Conservation (phyloP, 2,329 filamentous ascomycete species). For the Calonectria montana region DNA sequence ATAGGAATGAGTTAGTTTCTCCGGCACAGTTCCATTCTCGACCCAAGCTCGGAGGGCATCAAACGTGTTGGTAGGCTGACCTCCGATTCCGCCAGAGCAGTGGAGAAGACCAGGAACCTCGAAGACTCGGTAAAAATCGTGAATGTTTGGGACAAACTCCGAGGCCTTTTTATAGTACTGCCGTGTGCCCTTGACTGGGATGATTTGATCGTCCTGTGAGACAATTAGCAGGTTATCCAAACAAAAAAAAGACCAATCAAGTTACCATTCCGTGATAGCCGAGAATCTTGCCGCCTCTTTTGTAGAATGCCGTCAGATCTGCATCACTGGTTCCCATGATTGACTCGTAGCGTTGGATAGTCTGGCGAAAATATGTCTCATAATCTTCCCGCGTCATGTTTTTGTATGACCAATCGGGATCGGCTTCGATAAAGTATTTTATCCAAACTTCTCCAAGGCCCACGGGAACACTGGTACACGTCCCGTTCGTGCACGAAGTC, state of each 20-base stretch:
- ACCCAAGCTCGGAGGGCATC: constrained; percentile 7
- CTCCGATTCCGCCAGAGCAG: constrained; percentile 7
- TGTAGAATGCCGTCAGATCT: background rate
- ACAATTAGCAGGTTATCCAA: background rate
- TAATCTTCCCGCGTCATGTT: constrained; percentile 9
- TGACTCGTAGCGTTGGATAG: background rate
- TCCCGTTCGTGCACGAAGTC: background rate
- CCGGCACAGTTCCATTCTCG: constrained; percentile 11
- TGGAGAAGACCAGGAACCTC: constrained; percentile 4
- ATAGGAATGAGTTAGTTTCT: background rate
- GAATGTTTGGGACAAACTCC: background rate
- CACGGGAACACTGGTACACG: background rate
- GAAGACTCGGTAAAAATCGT: constrained; percentile 6
- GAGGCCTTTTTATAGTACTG: background rate
- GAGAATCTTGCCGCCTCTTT: constrained; percentile 7
- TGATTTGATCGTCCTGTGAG: constrained; percentile 10
- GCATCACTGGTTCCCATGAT: background rate
- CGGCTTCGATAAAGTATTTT: background rate
- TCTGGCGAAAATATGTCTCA: background rate
- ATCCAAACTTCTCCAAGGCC: constrained; percentile 9
- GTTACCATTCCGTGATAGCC: constrained; percentile 16
- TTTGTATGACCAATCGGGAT: constrained; percentile 7
- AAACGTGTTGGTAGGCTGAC: constrained; percentile 6
- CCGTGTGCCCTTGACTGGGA: background rate
- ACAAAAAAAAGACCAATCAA: background rate